These are phyloP conservation scores for Blastobotrys niveus DNA, from an alignment of 1,139 yeast genomes.

Conservation along the genomic window DNA sequence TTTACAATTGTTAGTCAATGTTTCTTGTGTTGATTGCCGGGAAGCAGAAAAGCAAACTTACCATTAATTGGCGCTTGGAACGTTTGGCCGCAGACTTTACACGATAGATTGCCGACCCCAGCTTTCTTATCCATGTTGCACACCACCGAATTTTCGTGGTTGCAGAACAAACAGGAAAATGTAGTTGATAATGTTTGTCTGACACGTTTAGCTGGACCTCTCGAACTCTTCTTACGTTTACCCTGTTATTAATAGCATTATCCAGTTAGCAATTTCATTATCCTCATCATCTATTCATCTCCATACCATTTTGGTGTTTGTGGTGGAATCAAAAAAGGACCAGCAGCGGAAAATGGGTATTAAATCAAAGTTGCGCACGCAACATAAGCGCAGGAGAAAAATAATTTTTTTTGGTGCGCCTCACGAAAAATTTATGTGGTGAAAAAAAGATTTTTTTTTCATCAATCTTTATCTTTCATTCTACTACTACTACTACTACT, in stretches of 20 bases:
- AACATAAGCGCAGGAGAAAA: no score
- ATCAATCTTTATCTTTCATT: constrained; percentile 3
- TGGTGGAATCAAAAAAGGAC: background rate
- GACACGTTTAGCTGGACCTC: constrained; percentile 73
- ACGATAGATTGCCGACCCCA: constrained; percentile 75
- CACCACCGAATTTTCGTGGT: constrained; percentile 87
- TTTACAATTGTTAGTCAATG: background rate
- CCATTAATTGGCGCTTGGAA: constrained; percentile 87
- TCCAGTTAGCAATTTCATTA: no score
- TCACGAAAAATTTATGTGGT: constrained; percentile 12
- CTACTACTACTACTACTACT: background rate
- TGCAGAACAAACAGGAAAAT: constrained; percentile 90
- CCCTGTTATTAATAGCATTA: constrained; percentile 59
- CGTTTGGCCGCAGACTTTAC: constrained; percentile 92
- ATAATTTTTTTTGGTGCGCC: constrained; percentile 1
- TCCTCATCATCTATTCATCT: no score
- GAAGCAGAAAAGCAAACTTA: constrained; percentile 13
- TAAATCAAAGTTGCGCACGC: no score
- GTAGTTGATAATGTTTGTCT: constrained; percentile 78
- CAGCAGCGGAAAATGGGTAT: no score
- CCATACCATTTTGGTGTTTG: background rate
- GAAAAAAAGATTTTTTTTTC: constrained; percentile 8
- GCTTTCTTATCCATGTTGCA: constrained; percentile 85
- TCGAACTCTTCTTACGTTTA: constrained; percentile 83
- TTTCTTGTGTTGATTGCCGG: background rate